phyloP scores from a whole-genome alignment of 768 basidiomycete genomes.

The Tylopilus vinaceipallidus region DNA sequence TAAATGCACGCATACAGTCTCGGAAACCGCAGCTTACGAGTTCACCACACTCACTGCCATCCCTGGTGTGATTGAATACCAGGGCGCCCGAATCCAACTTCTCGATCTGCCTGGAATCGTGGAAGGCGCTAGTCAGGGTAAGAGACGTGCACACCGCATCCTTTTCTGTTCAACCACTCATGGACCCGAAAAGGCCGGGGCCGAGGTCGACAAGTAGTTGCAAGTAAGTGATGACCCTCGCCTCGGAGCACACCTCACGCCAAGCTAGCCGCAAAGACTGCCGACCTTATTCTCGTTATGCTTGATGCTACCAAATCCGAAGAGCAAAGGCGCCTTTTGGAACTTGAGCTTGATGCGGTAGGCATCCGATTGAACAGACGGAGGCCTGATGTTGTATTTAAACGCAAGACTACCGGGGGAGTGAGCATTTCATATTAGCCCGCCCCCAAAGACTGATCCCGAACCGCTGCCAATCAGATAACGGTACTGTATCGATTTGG shows the following conservation, averaged over 20 bases:
- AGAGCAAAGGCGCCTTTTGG: constrained; percentile 84
- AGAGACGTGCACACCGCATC: neutral
- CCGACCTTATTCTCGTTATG: constrained; percentile 92
- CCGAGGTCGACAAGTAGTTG: constrained; percentile 93
- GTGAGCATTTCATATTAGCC: constrained; percentile 42
- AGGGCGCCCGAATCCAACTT: constrained; percentile 91
- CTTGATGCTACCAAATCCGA: constrained; percentile 91
- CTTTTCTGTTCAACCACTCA: neutral
- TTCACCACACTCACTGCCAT: constrained; percentile 96
- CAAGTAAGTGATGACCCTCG: constrained; percentile 47
- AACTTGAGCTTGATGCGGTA: constrained; percentile 93
- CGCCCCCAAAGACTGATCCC: neutral
- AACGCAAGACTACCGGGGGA: constrained; percentile 88
- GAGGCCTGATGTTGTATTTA: constrained; percentile 94
- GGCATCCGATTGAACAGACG: constrained; percentile 91
- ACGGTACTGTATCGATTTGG: constrained; percentile 44
- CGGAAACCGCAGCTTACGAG: constrained; percentile 89
- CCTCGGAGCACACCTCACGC: constrained; percentile 8
- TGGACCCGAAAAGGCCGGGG: constrained; percentile 59
- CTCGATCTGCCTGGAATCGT: constrained; percentile 96
- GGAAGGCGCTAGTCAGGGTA: constrained; percentile 83
- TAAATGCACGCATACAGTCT: constrained; percentile 89
- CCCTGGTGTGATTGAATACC: constrained; percentile 94
- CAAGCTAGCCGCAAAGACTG: constrained; percentile 72
- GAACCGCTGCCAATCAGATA: constrained; percentile 45